phyloP scores from a whole-genome alignment of 108 stramenopile genomes.

The Skeletonema tropicum region DNA sequence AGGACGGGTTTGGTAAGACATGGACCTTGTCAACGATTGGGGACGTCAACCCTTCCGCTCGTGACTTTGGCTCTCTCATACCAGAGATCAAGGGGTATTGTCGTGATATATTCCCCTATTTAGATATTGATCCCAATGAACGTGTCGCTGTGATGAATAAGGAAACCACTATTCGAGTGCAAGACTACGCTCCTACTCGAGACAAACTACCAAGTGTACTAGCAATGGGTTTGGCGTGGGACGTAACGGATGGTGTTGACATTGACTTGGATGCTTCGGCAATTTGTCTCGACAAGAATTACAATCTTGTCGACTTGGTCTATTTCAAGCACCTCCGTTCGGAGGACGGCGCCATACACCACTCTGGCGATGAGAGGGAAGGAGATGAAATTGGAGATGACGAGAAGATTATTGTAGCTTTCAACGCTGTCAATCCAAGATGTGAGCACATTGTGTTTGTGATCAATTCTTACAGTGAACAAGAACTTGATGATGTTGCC shows the following conservation, averaged over 20 bases:
- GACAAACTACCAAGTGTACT: slow-evolving; percentile 21
- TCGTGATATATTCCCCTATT: slow-evolving; percentile 43
- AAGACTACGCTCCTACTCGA: slow-evolving; percentile 37
- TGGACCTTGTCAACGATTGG: slow-evolving; percentile 54
- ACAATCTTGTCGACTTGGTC: slow-evolving; percentile 44
- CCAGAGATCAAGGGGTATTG: slow-evolving; percentile 55
- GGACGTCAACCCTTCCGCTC: slow-evolving; percentile 38
- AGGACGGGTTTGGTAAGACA: slow-evolving; percentile 7
- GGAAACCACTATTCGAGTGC: slow-evolving; percentile 42
- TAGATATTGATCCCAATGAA: slow-evolving; percentile 52
- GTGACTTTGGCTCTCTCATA: slow-evolving; percentile 57
- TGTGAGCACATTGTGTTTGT: slow-evolving; percentile 49
- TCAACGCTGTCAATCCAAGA: slow-evolving; percentile 31
- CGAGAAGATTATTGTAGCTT: slow-evolving; percentile 43
- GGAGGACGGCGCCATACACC: slow-evolving; percentile 47
- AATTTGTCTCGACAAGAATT: slow-evolving; percentile 40
- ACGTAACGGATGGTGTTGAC: slow-evolving; percentile 55
- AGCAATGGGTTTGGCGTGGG: slow-evolving; percentile 56
- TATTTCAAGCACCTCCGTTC: slow-evolving; percentile 34
- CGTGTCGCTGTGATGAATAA: slow-evolving; percentile 58
- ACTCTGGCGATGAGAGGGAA: slow-evolving; percentile 53
- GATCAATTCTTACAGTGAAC: slow-evolving; percentile 55
- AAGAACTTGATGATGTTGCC: slow-evolving; percentile 54
- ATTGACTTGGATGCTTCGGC: slow-evolving; percentile 56
- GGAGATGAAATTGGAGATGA: slow-evolving; percentile 53